Evolutionary conservation across 805 yeast genomes (phyloP).

Genomic region (Metschnikowia cerradonensis): DNA sequence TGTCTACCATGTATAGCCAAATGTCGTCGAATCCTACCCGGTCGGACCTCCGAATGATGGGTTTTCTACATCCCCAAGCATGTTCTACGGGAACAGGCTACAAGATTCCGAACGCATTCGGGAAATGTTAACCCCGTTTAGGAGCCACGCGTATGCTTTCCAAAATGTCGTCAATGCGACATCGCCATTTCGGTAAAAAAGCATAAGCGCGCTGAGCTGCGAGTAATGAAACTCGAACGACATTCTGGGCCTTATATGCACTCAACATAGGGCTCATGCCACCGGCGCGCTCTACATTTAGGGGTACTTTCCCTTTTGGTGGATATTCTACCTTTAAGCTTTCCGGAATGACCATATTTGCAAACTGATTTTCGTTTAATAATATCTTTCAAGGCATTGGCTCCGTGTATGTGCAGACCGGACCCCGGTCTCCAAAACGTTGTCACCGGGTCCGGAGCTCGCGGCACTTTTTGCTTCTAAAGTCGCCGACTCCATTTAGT

Average conservation of each 20-base stretch:
- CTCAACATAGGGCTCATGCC: background rate
- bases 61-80: no score
- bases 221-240: background rate
- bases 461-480: background rate
- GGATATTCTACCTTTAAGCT: background rate
- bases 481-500: background rate
- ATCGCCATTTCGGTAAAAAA: background rate
- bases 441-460: no score
- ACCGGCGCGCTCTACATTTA: background rate
- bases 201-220: slow-evolving; percentile 1
- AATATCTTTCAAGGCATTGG: no score
- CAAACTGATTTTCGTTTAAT: no score
- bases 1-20: background rate
- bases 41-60: background rate
- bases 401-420: no score
- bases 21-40: background rate
- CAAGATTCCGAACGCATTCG: background rate
- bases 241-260: background rate
- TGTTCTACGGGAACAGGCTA: background rate
- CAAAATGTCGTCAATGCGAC: background rate
- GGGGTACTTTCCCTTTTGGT: background rate
- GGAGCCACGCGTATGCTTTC: background rate
- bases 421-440: no score
- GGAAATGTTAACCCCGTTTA: background rate
- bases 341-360: no score